These are phyloP conservation scores for Pichia sp. DNA, from an alignment of 1,139 yeast genomes.

Conservation along the genomic window DNA sequence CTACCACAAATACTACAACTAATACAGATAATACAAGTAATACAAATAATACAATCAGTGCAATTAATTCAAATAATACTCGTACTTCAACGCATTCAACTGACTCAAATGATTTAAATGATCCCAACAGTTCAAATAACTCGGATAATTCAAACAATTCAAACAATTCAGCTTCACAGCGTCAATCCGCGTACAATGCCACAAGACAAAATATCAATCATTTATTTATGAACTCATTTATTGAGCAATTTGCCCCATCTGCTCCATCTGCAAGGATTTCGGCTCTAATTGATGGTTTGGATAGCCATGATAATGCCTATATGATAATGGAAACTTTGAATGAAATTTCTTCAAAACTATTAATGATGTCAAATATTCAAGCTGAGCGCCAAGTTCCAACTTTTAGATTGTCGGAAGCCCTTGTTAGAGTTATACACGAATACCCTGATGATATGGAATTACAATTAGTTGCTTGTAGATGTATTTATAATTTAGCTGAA, in stretches of 20 bases:
- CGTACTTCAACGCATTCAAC: not conserved
- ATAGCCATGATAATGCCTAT: conserved; percentile 42
- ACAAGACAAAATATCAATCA: conserved; percentile 3
- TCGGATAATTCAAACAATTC: not conserved
- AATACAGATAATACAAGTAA: not conserved
- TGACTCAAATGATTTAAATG: no score
- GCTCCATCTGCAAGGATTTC: conserved; percentile 18
- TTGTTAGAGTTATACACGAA: conserved; percentile 55
- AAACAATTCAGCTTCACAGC: not conserved
- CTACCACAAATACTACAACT: no score
- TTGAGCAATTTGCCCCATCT: conserved; percentile 10
- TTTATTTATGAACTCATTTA: conserved; percentile 11
- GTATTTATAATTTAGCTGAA: conserved; percentile 76
- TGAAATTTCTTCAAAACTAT: conserved; percentile 54
- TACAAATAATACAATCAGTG: not conserved
- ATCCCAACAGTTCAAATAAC: not conserved
- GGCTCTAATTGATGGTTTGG: conserved; percentile 38
- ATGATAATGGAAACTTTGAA: conserved; percentile 51
- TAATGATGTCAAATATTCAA: conserved; percentile 58
- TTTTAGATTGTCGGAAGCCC: conserved; percentile 45
- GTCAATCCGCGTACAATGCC: not conserved
- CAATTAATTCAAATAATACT: not conserved
- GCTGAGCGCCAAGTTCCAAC: conserved; percentile 65
- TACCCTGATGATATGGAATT: conserved; percentile 68
- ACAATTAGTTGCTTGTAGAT: conserved; percentile 78